Evolutionary conservation across 129 eudicot species (phyloP), one percentile per base, ranked within the genome.

Genomic region (Tagetes erecta): DNA sequence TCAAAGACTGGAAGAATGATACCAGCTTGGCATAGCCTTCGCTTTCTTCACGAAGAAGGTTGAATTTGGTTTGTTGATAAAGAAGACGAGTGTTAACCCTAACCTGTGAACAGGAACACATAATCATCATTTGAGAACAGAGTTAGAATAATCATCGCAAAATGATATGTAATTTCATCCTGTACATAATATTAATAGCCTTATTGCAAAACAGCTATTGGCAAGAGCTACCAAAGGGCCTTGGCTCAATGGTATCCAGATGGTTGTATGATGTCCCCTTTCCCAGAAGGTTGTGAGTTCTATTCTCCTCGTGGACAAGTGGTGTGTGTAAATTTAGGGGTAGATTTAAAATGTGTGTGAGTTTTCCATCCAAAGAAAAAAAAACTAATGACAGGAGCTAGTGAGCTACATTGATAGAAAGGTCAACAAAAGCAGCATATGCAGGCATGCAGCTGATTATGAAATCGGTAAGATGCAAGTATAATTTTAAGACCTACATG

Each of bases 11-110:
- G 40, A 58, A 44, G 58, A 72, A 55, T 9, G 53, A 60, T 91
- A 95, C 99, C 97, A 95, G 96, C 86, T 95, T 95, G 60, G 99
- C 99, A 84, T 95, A 95, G 82, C 99, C 99, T 75, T 95, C 99
- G 51, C 99, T 95, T 81, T 95, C 99, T 88, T 95, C 99, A 6
- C 99, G 91, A 27, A 95, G 95, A 83, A 95, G 96, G 75, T 95
- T 95, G 67, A 95, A 95, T 59, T 95, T 95, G 27, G 99, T 95
- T 78, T 95, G 99, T 82, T 95, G 99, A 78, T 95, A 95, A 76
- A 95, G 90, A 76, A 95, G 97, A 65, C 99, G 97, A 62, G 99
- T 95, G 79, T 95, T 95, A 78, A 95, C 99, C 84, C 99, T 87
- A 76, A 95, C 99, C 99, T 95, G 85, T 75, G 86, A 77, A 52